Evolutionary conservation across 345 rosid species (phyloP), one percentile per base, ranked within the genome.

Genomic region (Noccaea caerulescens): DNA sequence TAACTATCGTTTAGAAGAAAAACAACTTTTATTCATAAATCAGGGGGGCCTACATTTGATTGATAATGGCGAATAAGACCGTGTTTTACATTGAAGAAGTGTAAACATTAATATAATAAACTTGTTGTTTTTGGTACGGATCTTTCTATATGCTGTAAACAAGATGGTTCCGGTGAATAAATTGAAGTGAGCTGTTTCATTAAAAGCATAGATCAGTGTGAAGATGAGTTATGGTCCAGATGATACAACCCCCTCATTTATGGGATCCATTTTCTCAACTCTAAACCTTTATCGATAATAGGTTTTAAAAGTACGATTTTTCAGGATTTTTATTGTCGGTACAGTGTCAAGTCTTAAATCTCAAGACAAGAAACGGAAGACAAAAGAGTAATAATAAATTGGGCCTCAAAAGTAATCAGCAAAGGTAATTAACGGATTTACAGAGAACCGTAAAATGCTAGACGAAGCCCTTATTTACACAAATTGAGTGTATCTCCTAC

Each of bases 391-490:
- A 27, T 27, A 27, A 27, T 27, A 9, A 38, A 27, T 10, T 20
- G 53, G 59, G 47, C 62, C 13, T 41, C 72, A 41, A 20, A 18
- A 14, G 58, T 27, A 27, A 54, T 63, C 32, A 47, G 39, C 43
- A 49, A 14, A 66, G 41, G 72, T 50, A 41, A 13, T 53, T 53
- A 25, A 43, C 32, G 59, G 60, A 66, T 73, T 73, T 66, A 73
- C 72, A 73, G 41, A 51, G 39, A 41, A n/a, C 44, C 57, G 65
- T 65, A 56, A 63, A 72, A 46, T 14, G 51, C 2, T 10, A 62
- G 69, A 46, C 52, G 4, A 50, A 58, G 47, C 61, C 73, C 64
- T 75, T 75, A 68, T 61, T 61, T 68, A 68, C 73, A 61, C 10
- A 56, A 18, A 25, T 10, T 33, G 50, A 73, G 43, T 0, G 11